These are phyloP conservation scores for Trematosphaeria pertusa DNA, from an alignment of 2,329 filamentous ascomycete genomes.

Conservation along the genomic window DNA sequence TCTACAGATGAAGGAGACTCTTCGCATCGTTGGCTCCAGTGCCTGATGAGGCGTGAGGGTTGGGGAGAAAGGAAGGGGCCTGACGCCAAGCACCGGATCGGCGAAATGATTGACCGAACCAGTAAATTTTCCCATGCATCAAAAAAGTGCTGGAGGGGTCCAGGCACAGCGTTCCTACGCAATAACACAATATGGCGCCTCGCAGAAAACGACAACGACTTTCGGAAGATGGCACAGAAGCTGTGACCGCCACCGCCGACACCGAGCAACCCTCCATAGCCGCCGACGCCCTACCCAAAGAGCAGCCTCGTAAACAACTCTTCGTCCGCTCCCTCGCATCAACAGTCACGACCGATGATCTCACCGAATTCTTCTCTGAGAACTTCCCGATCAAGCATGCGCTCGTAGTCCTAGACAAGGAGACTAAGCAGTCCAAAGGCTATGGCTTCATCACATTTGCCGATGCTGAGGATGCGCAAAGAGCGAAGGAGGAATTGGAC, in stretches of 20 bases:
- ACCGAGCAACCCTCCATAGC: constrained; percentile 22
- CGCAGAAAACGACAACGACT: constrained; percentile 51
- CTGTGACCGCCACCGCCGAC: constrained; percentile 36
- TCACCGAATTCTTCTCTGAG: constrained; percentile 91
- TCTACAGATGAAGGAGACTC: no score
- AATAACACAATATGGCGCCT: no score
- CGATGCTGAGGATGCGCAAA: constrained; percentile 86
- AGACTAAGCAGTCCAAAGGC: constrained; percentile 86
- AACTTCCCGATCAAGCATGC: constrained; percentile 96
- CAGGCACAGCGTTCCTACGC: no score
- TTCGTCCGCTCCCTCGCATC: constrained; percentile 89
- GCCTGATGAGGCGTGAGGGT: no score
- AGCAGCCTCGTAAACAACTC: constrained; percentile 60
- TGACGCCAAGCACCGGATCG: no score
- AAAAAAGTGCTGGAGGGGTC: no score
- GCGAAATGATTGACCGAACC: no score
- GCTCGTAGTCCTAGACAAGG: constrained; percentile 84
- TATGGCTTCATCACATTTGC: constrained; percentile 98
- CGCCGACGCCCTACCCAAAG: constrained; percentile 18
- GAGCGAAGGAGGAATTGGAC: constrained; percentile 82
- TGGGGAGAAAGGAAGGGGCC: no score
- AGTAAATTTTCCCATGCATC: no score
- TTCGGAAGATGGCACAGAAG: constrained; percentile 46
- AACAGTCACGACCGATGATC: constrained; percentile 77
- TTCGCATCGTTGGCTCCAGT: no score